Conservation (phyloP, 2,329 filamentous ascomycete genomes). For the Calonectria honghensis region DNA sequence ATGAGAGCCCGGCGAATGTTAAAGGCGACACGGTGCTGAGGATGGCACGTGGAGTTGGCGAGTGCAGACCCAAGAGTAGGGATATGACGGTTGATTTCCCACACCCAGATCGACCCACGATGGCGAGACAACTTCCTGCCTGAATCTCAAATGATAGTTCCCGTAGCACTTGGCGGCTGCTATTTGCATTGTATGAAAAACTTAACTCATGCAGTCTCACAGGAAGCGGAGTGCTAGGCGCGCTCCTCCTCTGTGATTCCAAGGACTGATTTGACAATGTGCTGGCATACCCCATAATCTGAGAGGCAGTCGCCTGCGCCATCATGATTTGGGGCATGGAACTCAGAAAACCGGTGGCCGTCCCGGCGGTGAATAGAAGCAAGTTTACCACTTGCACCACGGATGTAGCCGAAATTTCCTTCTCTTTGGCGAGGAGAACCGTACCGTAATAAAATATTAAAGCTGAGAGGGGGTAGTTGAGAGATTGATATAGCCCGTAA, state of each 20-base stretch:
- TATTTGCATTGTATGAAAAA: slow-evolving; percentile 82
- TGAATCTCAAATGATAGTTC: slow-evolving; percentile 80
- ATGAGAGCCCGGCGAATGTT: slow-evolving; percentile 75
- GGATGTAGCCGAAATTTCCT: slow-evolving; percentile 69
- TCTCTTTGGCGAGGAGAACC: slow-evolving; percentile 73
- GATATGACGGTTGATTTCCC: slow-evolving; percentile 91
- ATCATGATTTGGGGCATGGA: slow-evolving; percentile 88
- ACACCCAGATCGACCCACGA: slow-evolving; percentile 90
- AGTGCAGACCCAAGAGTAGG: slow-evolving; percentile 83
- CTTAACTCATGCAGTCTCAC: slow-evolving; percentile 72
- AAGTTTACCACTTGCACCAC: slow-evolving; percentile 87
- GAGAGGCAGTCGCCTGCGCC: slow-evolving; percentile 82
- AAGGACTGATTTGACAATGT: slow-evolving; percentile 74
- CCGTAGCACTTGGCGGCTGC: slow-evolving; percentile 73
- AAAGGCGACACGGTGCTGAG: slow-evolving; percentile 61
- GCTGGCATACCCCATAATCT: slow-evolving; percentile 81
- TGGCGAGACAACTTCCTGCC: slow-evolving; percentile 80
- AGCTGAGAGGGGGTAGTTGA: slow-evolving; percentile 82
- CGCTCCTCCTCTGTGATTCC: slow-evolving; percentile 70
- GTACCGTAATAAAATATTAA: slow-evolving; percentile 90
- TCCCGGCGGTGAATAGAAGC: slow-evolving; percentile 88
- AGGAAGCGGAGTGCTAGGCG: slow-evolving; percentile 59
- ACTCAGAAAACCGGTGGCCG: slow-evolving; percentile 80
- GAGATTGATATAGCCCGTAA: slow-evolving; percentile 86
- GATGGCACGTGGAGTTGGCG: slow-evolving; percentile 54